phyloP scores from a whole-genome alignment of 2,329 filamentous ascomycete genomes.

The Alternaria brassicae region DNA sequence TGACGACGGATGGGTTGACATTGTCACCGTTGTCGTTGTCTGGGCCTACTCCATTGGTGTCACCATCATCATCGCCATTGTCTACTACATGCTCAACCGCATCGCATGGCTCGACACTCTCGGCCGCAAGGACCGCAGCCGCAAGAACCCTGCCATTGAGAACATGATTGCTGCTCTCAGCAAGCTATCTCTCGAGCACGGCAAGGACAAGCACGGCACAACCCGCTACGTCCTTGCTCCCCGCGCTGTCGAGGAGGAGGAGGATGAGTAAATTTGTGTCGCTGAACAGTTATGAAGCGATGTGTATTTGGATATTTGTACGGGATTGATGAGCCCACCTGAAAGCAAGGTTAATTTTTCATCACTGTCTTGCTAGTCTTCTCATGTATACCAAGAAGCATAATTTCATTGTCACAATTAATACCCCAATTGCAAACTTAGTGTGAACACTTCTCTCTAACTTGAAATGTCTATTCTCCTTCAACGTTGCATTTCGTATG shows the following conservation, averaged over 20 bases:
- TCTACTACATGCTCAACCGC: slow-evolving; percentile 68
- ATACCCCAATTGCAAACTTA: slow-evolving; percentile 8
- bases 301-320: slow-evolving; percentile 38
- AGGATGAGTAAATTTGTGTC: slow-evolving; percentile 51
- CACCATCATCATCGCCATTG: slow-evolving; percentile 69
- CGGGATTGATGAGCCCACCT: slow-evolving; percentile 37
- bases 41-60: slow-evolving; percentile 73
- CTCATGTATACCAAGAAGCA: slow-evolving; percentile 41
- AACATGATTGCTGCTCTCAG: slow-evolving; percentile 70
- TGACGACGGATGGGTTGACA: slow-evolving; percentile 63
- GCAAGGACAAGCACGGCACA: slow-evolving; percentile 58
- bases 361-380: slow-evolving; percentile 39
- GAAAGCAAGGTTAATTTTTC: slow-evolving; percentile 36
- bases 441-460: neutral
- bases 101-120: slow-evolving; percentile 67
- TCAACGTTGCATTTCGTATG: no score
- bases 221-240: slow-evolving; percentile 55
- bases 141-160: slow-evolving; percentile 69
- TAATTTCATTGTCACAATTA: slow-evolving; percentile 41
- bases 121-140: slow-evolving; percentile 67
- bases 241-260: slow-evolving; percentile 58
- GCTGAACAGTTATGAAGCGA: slow-evolving; percentile 29
- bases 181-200: slow-evolving; percentile 69
- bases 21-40: slow-evolving; percentile 70
- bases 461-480: neutral